These are phyloP conservation scores for Cryptosporidium ubiquitum DNA, from an alignment of 169 alveolate species.

Conservation along the genomic window DNA sequence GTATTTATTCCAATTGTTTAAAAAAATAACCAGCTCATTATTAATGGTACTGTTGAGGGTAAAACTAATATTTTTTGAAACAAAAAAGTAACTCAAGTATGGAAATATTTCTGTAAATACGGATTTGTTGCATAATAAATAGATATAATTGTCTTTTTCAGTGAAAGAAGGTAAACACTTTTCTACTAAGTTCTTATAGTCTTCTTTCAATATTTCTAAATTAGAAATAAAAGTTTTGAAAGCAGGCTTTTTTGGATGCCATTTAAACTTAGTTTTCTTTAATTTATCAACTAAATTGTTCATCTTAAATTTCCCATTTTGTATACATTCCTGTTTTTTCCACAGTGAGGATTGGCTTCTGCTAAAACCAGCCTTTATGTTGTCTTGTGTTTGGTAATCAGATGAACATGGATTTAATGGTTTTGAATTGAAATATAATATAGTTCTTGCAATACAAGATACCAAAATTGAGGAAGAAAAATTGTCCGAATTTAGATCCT, in stretches of 20 bases:
- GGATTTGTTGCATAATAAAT: not conserved
- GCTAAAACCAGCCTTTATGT: slow-evolving; percentile 20
- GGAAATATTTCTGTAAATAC: slow-evolving; percentile 42
- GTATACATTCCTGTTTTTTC: not conserved
- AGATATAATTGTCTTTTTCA: not conserved
- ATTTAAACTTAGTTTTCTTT: slow-evolving; percentile 23
- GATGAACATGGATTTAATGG: slow-evolving; percentile 67
- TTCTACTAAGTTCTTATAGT: not conserved
- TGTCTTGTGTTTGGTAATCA: not conserved
- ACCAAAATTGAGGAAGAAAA: not conserved
- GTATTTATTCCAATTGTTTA: slow-evolving; percentile 14
- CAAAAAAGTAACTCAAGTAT: not conserved
- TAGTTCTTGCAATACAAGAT: slow-evolving; percentile 60
- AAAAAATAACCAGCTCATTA: not conserved
- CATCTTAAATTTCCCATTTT: not conserved
- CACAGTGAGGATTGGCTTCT: not conserved
- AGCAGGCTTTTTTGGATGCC: slow-evolving; percentile 57
- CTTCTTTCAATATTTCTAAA: slow-evolving; percentile 22
- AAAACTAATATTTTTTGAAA: too few relatives aligned
- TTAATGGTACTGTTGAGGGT: not conserved
- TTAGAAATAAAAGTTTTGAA: slow-evolving; percentile 5
- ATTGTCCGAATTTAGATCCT: not conserved
- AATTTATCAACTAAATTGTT: not conserved
- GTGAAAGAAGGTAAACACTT: not conserved
- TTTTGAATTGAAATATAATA: slow-evolving; percentile 35